These are phyloP conservation scores for Colletotrichum siamense DNA, from an alignment of 2,329 filamentous ascomycete genomes.

Conservation along the genomic window DNA sequence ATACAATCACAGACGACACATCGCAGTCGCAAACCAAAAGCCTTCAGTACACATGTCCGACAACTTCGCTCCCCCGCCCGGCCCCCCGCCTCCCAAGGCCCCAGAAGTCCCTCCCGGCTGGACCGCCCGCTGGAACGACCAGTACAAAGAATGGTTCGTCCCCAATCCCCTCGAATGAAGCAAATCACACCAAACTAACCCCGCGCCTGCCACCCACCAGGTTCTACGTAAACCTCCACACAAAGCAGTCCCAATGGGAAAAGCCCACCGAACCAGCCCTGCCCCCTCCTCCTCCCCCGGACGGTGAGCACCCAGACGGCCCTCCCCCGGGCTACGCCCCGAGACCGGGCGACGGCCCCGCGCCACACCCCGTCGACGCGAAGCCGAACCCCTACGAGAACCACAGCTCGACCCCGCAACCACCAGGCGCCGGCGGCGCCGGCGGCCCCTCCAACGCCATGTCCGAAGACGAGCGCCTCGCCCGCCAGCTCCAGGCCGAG, in stretches of 20 bases:
- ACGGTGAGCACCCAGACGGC: slow-evolving; percentile 52
- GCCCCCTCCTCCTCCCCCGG: slow-evolving; percentile 44
- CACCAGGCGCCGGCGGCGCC: slow-evolving; percentile 35
- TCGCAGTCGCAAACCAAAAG: neutral
- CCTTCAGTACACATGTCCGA: slow-evolving; percentile 51
- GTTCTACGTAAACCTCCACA: slow-evolving; percentile 91
- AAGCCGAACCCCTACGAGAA: slow-evolving; percentile 64
- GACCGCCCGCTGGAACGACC: slow-evolving; percentile 84
- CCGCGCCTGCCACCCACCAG: slow-evolving; percentile 42
- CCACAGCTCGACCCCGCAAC: slow-evolving; percentile 30
- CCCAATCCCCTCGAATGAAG: neutral
- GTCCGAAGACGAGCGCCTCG: slow-evolving; percentile 75
- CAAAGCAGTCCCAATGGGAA: slow-evolving; percentile 91
- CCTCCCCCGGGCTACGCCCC: slow-evolving; percentile 72
- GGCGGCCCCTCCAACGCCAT: slow-evolving; percentile 31
- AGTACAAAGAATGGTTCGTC: slow-evolving; percentile 82
- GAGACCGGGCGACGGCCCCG: slow-evolving; percentile 43
- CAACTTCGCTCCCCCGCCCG: slow-evolving; percentile 58
- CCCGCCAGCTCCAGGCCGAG: slow-evolving; percentile 81
- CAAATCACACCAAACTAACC: neutral
- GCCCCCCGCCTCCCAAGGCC: slow-evolving; percentile 62
- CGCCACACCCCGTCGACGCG: slow-evolving; percentile 47
- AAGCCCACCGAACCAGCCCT: slow-evolving; percentile 74
- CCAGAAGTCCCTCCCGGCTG: slow-evolving; percentile 74
- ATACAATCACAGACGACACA: neutral